These are phyloP conservation scores for Mortierella sp. DNA, from an alignment of 371 early-diverging fungal species.

Conservation along the genomic window DNA sequence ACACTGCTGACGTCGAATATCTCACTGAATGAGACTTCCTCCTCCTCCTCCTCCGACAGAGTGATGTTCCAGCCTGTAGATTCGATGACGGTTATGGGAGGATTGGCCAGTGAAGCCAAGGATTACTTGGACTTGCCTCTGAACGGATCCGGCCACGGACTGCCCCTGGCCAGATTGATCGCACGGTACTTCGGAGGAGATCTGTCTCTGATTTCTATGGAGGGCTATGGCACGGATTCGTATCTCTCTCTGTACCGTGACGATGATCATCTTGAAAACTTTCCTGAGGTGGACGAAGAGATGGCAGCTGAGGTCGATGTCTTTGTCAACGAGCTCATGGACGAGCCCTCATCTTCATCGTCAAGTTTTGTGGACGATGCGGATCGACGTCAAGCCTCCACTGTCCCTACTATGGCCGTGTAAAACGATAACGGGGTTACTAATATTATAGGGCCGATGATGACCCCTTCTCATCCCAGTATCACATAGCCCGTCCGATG, in stretches of 20 bases:
- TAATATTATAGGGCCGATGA: too few relatives aligned
- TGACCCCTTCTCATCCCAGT: too few relatives aligned
- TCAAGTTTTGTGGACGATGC: too few relatives aligned
- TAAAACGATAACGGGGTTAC: too few relatives aligned
- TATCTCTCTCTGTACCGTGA: constrained; percentile 78
- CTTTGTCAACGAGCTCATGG: constrained; percentile 44
- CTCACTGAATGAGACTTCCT: constrained; percentile 7
- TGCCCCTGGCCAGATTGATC: constrained; percentile 56
- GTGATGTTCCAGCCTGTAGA: constrained; percentile 36
- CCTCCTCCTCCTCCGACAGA: too few relatives aligned
- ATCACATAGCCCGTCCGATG: too few relatives aligned
- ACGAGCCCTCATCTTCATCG: constrained; percentile 15
- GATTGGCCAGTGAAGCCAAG: constrained; percentile 46
- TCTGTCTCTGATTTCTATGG: constrained; percentile 73
- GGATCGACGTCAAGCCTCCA: not conserved
- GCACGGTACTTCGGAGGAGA: constrained; percentile 80
- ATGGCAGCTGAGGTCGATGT: constrained; percentile 51
- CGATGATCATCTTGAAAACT: constrained; percentile 61
- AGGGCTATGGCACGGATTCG: constrained; percentile 80
- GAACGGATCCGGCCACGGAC: constrained; percentile 63
- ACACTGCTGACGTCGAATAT: constrained; percentile 22
- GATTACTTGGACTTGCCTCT: constrained; percentile 58
- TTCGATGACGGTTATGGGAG: constrained; percentile 59
- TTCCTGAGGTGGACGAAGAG: constrained; percentile 57
- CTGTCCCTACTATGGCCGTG: too few relatives aligned